A percentile compares a stretch with the other conserved stretches of the same genome.
phyloP scores from a whole-genome alignment of 768 basidiomycete genomes.

The Tricholoma hemisulphureum region DNA sequence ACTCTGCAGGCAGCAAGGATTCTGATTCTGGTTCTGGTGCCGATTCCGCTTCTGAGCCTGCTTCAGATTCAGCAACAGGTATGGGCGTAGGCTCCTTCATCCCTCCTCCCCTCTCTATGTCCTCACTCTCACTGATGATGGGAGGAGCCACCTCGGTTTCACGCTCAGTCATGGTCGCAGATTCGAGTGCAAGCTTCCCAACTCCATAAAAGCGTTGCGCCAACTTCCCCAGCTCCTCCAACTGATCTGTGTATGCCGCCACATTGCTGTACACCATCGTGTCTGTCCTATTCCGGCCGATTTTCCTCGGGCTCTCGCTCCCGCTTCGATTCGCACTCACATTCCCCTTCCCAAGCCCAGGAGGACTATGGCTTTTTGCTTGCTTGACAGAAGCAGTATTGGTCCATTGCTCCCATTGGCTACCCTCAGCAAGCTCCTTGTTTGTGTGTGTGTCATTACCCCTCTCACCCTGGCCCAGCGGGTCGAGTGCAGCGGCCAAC shows the following conservation, averaged over 20 bases:
- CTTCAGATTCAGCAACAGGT: neutral
- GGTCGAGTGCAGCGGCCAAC: constrained; percentile 40
- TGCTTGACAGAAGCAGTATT: constrained; percentile 7
- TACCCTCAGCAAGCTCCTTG: constrained; percentile 3
- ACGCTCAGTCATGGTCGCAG: too few species aligned
- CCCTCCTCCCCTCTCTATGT: neutral
- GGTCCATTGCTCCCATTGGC: neutral
- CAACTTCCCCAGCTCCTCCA: constrained; percentile 31
- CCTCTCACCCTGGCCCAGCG: constrained; percentile 9
- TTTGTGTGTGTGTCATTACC: neutral
- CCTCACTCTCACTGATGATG: too few species aligned
- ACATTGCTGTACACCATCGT: too few species aligned
- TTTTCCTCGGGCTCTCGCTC: too few species aligned
- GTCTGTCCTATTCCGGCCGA: too few species aligned
- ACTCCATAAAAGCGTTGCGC: too few species aligned
- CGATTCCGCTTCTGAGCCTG: neutral
- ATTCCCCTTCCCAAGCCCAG: too few species aligned
- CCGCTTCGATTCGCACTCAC: too few species aligned
- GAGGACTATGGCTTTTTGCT: constrained; percentile 16
- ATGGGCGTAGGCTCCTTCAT: neutral
- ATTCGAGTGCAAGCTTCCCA: too few species aligned
- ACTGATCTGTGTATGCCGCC: constrained; percentile 17
- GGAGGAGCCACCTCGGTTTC: too few species aligned
- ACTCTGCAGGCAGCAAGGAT: neutral
- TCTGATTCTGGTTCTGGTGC: neutral